A percentile compares a stretch with the other conserved stretches of the same genome.
phyloP scores from a whole-genome alignment of 2,329 filamentous ascomycete genomes.

The Triangularia verruculosa region DNA sequence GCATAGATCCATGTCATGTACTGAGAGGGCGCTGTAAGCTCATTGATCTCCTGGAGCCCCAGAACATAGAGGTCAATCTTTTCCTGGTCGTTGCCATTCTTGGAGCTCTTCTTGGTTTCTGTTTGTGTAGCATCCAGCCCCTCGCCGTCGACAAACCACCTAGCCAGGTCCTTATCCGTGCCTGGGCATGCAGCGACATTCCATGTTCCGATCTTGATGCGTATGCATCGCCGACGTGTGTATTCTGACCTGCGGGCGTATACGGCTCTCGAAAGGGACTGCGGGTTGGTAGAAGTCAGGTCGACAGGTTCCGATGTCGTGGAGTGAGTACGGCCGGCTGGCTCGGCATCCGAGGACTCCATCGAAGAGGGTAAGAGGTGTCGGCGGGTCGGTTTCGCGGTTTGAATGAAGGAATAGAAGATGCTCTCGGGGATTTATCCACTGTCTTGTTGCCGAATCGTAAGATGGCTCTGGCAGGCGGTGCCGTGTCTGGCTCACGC shows the following conservation, averaged over 20 bases:
- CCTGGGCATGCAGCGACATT: slow-evolving; percentile 85
- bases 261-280: slow-evolving; percentile 63
- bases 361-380: slow-evolving; percentile 7
- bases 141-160: slow-evolving; percentile 81
- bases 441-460: neutral
- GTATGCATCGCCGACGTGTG: slow-evolving; percentile 68
- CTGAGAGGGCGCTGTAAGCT: slow-evolving; percentile 75
- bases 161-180: slow-evolving; percentile 81
- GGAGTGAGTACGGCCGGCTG: slow-evolving; percentile 15
- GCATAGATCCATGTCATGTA: slow-evolving; percentile 70
- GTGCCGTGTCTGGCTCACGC: neutral
- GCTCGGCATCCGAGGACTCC: slow-evolving; percentile 16
- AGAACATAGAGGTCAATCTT: slow-evolving; percentile 80
- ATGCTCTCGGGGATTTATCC: neutral
- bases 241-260: slow-evolving; percentile 76
- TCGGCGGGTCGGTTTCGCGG: neutral
- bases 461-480: neutral
- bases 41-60: slow-evolving; percentile 88
- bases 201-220: slow-evolving; percentile 91
- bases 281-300: slow-evolving; percentile 42
- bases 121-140: slow-evolving; percentile 64
- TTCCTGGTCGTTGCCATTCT: slow-evolving; percentile 49
- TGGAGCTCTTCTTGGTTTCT: slow-evolving; percentile 47
- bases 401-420: neutral
- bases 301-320: slow-evolving; percentile 42